Evolutionary conservation across 257 asterid genomes (phyloP), one percentile per base, ranked within the genome.

Genomic region (Solanum acaule): DNA sequence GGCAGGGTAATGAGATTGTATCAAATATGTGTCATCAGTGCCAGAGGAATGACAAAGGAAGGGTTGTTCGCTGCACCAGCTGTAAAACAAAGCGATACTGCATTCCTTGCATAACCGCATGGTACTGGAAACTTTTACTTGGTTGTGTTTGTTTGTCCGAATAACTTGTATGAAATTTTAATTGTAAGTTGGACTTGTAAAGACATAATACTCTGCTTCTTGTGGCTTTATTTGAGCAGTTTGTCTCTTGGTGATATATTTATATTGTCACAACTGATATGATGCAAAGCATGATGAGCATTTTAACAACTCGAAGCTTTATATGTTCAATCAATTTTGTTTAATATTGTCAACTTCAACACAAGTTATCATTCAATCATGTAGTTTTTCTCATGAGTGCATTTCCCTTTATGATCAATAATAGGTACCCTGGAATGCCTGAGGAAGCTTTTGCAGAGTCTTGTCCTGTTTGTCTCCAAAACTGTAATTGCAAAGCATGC

Each of bases 401-500:
- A 76, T 86, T 52, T 40, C 83, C 35, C 76, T 61, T 85, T 79
- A 68, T 68, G 77, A 23, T 88, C 72, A 77, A 90, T 88, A 59
- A 56, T 91, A 95, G 99, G 99, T 97, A 97, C 87, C 98, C 99
- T 59, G 91, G 87, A 72, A 88, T 91, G 95, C 83, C 93, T 11
- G 94, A 94, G 92, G 96, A 92, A 93, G 95, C 85, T 89, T 94
- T 97, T 87, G 96, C 90, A 56, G 89, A 94, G 89, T 91, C 92
- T 87, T 97, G 99, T 89, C 99, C 99, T 67, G 95, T 94, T 88
- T 97, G 99, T 93, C 82, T 88, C 79, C 84, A 88, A 20, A 96
- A 94, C 89, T 97, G 99, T 93, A 97, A 97, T 88, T 97, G 99
- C 95, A 97, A 97, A 94, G 71, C 91, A 31, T 97, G 99, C 92